Evolutionary conservation across 202 grass and related monocot species (phyloP).

Genomic region (Setaria italica): DNA sequence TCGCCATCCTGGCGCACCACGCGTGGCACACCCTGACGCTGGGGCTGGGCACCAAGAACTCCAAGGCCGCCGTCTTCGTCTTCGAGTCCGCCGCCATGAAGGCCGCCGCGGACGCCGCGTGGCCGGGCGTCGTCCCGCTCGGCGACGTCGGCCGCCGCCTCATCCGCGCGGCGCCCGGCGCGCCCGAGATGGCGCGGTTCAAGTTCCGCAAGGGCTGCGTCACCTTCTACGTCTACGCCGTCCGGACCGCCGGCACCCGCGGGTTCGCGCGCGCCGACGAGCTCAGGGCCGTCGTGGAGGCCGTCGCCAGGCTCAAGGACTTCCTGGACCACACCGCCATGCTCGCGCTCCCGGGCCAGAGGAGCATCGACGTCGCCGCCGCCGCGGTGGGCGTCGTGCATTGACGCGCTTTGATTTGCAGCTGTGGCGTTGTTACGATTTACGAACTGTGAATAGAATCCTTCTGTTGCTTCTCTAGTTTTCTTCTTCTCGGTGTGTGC

Average conservation of each 20-base stretch:
- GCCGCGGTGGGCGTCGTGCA: slow-evolving; percentile 34
- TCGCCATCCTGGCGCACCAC: slow-evolving; percentile 81
- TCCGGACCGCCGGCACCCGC: slow-evolving; percentile 50
- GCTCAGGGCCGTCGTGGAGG: slow-evolving; percentile 61
- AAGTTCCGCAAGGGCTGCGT: slow-evolving; percentile 89
- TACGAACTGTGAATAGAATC: slow-evolving; percentile 44
- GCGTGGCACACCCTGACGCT: slow-evolving; percentile 89
- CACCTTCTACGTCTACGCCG: slow-evolving; percentile 85
- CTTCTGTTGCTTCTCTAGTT: not conserved
- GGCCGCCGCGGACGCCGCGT: slow-evolving; percentile 57
- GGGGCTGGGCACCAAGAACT: slow-evolving; percentile 75
- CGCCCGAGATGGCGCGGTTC: slow-evolving; percentile 77
- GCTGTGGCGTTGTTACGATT: not conserved
- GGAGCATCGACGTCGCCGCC: slow-evolving; percentile 54
- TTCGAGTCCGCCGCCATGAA: slow-evolving; percentile 74
- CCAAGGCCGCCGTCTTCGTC: slow-evolving; percentile 75
- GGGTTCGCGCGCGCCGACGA: slow-evolving; percentile 75
- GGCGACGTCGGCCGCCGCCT: slow-evolving; percentile 71
- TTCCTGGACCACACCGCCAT: slow-evolving; percentile 86
- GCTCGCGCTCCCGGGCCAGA: slow-evolving; percentile 70
- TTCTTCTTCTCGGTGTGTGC: slow-evolving; percentile 27
- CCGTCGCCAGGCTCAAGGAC: slow-evolving; percentile 68
- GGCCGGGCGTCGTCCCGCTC: slow-evolving; percentile 64
- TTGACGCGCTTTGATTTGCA: slow-evolving; percentile 22
- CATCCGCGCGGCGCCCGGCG: slow-evolving; percentile 50